Evolutionary conservation across 371 early-diverging fungal genomes (phyloP), one percentile per base, ranked within the genome.

Genomic region (Coemansia sp.): DNA sequence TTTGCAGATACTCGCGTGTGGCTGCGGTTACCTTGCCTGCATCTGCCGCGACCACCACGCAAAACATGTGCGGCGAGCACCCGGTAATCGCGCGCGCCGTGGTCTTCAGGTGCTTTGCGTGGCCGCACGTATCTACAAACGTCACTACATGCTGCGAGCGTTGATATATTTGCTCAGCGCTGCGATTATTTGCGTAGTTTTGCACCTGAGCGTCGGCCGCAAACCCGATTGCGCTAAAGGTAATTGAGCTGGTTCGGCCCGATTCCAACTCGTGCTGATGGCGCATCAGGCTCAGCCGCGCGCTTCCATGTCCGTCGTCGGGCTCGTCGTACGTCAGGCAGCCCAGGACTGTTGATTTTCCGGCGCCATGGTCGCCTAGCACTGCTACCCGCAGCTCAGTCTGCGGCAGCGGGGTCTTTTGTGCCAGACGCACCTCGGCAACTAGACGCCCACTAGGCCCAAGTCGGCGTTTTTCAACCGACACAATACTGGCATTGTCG

Each of bases 231-330:
- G 93, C 87, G 62, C 92, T 93, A 61, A 90, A 88, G 2, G 92
- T 85, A 31, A 96, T 88, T 26, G 94, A 93, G 7, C 93, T 92
- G 4, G 93, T 94, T 36, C 91, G 81, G 9, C 96, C 96, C 5
- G 90, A 82, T 66, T 90, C 90, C 43, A 96, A 85, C 66, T 96
- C 96, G 71, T 96, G 96, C 47, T 88, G 86, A 78, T 96, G 95
- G 38, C 93, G 86, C 57, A 94, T 84, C 42, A 93, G 74, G 70
- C 88, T 90, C 20, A 93, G 76, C 3, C 95, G 74, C n/a, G 94
- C 87, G 58, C 87, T 85, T 5, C 96, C 96, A 36, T 87, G 83
- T 8, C 95, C 95, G 67, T 94, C 93, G 67, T 96, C 96, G 7
- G 83, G 80, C 31, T 89, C 87, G 32, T 89, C 88, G 72, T 95